Conservation (phyloP, 2,329 filamentous ascomycete genomes). For the Fusarium agapanthi region DNA sequence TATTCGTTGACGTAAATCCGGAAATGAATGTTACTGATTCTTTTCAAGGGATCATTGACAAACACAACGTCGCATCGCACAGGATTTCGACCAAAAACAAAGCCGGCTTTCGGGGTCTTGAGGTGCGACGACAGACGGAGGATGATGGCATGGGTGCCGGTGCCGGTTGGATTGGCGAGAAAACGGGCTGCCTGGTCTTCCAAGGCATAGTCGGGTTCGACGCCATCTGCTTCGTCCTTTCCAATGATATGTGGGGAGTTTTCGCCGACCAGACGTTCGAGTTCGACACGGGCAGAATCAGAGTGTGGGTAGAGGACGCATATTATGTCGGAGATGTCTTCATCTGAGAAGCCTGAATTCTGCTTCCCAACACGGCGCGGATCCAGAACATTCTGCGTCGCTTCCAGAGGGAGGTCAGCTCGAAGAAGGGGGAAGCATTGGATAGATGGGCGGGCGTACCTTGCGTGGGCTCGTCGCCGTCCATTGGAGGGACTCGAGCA, state of each 20-base stretch:
- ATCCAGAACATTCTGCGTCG: conserved; percentile 83
- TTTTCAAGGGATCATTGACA: conserved; percentile 70
- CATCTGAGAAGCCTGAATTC: conserved; percentile 82
- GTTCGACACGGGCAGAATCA: conserved; percentile 74
- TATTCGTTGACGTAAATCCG: conserved; percentile 90
- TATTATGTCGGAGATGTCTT: conserved; percentile 87
- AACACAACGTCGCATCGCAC: conserved; percentile 77
- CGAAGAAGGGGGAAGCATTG: not conserved
- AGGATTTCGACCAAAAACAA: conserved; percentile 84
- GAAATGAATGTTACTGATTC: conserved; percentile 95
- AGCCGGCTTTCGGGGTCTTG: conserved; percentile 76
- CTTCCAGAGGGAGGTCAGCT: conserved; percentile 48
- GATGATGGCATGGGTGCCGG: conserved; percentile 74
- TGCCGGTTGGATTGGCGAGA: conserved; percentile 53
- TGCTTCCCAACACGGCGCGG: conserved; percentile 81
- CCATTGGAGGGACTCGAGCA: conserved; percentile 52
- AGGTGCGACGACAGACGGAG: conserved; percentile 79
- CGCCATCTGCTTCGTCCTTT: conserved; percentile 58
- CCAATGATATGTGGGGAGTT: conserved; percentile 60
- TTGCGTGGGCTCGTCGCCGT: conserved; percentile 56
- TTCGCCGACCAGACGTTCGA: conserved; percentile 61
- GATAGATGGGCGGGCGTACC: conserved; percentile 40
- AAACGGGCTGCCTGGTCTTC: conserved; percentile 62
- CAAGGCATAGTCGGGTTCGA: conserved; percentile 59
- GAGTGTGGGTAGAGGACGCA: conserved; percentile 87